Conservation (phyloP, 345 rosid species). For the Citrus glauca region DNA sequence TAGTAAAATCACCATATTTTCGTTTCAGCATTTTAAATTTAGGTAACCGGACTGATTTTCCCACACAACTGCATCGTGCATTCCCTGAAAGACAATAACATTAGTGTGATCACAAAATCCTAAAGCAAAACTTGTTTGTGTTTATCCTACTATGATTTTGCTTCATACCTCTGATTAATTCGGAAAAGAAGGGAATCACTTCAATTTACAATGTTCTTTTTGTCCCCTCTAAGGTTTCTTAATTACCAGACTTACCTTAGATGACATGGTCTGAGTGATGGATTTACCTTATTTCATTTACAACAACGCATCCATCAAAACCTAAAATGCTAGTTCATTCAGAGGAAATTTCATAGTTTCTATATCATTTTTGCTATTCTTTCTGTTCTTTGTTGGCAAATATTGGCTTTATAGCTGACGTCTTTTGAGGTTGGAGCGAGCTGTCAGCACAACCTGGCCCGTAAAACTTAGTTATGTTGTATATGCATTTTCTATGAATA, state of each 20-base stretch:
- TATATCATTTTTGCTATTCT: neutral
- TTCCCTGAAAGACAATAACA: slow-evolving; percentile 24
- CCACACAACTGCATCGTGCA: slow-evolving; percentile 35
- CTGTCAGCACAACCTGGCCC: neutral
- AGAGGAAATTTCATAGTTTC: neutral
- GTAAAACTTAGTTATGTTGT: neutral
- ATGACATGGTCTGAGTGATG: neutral
- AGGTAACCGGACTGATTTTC: slow-evolving; percentile 34
- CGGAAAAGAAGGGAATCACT: neutral
- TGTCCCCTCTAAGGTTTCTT: neutral
- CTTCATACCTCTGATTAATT: neutral
- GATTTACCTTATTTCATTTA: neutral
- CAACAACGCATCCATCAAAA: neutral
- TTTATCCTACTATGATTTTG: slow-evolving; percentile 1
- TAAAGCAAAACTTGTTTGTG: neutral
- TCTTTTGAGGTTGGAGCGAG: neutral
- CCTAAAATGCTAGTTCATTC: neutral
- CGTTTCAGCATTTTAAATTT: slow-evolving; percentile 38
- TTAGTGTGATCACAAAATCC: neutral
- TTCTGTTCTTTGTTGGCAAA: neutral
- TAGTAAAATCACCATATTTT: slow-evolving; percentile 43
- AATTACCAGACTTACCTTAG: neutral
- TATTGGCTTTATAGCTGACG: neutral
- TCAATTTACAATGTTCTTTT: neutral
- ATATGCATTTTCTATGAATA: neutral